These are phyloP conservation scores for Capsella rubella DNA, from an alignment of 441 rosid species.

Conservation along the genomic window DNA sequence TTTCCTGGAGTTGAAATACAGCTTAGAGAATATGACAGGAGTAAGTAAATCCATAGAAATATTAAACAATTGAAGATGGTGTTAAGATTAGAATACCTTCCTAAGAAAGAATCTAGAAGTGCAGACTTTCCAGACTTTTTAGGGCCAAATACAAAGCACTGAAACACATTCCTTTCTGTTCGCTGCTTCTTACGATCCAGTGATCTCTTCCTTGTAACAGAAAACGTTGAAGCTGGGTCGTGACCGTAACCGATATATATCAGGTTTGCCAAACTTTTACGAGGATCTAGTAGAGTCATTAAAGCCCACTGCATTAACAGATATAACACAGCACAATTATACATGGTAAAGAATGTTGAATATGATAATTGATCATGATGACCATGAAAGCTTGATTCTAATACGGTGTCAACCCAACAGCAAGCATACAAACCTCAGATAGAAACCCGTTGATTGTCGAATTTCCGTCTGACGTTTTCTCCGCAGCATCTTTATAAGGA, in stretches of 20 bases:
- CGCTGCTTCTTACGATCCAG: slow-evolving; percentile 72
- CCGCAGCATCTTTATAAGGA: slow-evolving; percentile 72
- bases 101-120: slow-evolving; percentile 64
- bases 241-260: slow-evolving; percentile 71
- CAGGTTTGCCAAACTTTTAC: slow-evolving; percentile 62
- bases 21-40: slow-evolving; percentile 11
- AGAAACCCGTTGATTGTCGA: slow-evolving; percentile 64
- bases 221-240: slow-evolving; percentile 59
- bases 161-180: slow-evolving; percentile 68
- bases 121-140: slow-evolving; percentile 72
- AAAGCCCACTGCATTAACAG: slow-evolving; percentile 72
- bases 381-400: slow-evolving; percentile 18
- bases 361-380: slow-evolving; percentile 20
- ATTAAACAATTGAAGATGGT: not conserved
- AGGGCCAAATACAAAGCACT: slow-evolving; percentile 76
- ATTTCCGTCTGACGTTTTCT: slow-evolving; percentile 59
- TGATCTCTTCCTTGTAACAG: slow-evolving; percentile 65
- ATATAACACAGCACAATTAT: slow-evolving; percentile 36
- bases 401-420: slow-evolving; percentile 15
- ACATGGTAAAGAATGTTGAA: slow-evolving; percentile 31
- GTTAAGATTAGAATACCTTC: slow-evolving; percentile 51
- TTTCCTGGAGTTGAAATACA: slow-evolving; percentile 55
- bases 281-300: slow-evolving; percentile 71
- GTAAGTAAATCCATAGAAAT: slow-evolving; percentile 22
- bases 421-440: slow-evolving; percentile 61